Evolutionary conservation across 768 basidiomycete genomes (phyloP), one percentile per base, ranked within the genome.

Genomic region (Amanita subjunquillea): DNA sequence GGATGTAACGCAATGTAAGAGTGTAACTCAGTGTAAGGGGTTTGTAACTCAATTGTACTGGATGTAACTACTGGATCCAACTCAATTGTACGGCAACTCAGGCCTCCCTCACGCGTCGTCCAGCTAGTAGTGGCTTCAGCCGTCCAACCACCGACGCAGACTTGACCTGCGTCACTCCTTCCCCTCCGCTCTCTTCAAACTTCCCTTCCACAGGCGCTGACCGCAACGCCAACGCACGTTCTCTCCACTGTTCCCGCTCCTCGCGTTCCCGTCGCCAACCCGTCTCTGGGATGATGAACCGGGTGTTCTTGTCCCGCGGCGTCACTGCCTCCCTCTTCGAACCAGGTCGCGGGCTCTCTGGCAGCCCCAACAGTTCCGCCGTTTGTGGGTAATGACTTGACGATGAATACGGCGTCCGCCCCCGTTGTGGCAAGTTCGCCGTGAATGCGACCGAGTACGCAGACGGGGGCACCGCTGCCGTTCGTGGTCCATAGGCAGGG

Each of bases 251-350:
- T 12, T 22, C 17, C 36, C 34, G 42, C 9, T 23, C 42, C 25
- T 53, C 29, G 7, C 27, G 36, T 6, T 50, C 37, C 13, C 13
- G 34, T 9, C 34, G 34, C 13, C 34, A 4, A 1, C 9, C 20
- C 10, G 20, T 41, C 23, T 53, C 51, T 1, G 51, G 51, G 7
- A 53, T 46, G 1, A 53, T 23, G 30, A 53, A 53, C 44, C 51
- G 32, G n/a, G 51, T 53, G 36, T 53, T 53, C 51, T 53, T 53
- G 43, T 53, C 51, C 36, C 51, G 51, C 10, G 51, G 51, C 22
- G 51, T 53, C 15, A 23, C 42, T 23, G 40, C 20, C 8, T 25
- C 25, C 17, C 13, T 23, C 7, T 25, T 38, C 10, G 17, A 7
- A 8, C 15, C 22, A 12, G 43, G 43, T n/a, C 51, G 43, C 20